Conservation (phyloP, 1,284 basidiomycete species). For the Austropuccinia psidii region DNA sequence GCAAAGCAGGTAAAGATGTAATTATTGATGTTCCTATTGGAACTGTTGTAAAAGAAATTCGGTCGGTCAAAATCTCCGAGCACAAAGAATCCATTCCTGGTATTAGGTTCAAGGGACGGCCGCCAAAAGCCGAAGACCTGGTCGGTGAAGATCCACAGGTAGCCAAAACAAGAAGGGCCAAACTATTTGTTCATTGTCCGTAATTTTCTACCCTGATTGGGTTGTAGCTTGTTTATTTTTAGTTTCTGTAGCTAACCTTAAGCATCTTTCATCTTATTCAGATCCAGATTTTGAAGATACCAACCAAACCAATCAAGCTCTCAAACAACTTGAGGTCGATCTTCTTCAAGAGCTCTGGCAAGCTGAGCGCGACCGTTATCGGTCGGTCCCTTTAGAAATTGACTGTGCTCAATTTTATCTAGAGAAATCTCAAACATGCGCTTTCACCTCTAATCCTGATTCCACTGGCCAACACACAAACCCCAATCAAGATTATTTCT, state of each 20-base stretch:
- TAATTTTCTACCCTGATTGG: background rate
- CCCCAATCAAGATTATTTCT: constrained; percentile 50
- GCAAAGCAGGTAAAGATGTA: constrained; percentile 62
- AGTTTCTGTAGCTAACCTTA: background rate
- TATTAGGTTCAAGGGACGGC: constrained; percentile 45
- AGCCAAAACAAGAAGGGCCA: constrained; percentile 59
- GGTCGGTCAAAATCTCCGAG: constrained; percentile 56
- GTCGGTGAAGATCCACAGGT: constrained; percentile 52
- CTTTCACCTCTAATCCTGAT: background rate
- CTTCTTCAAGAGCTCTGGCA: constrained; percentile 35
- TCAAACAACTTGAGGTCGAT: constrained; percentile 30
- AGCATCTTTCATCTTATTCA: background rate
- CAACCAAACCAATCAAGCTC: constrained; percentile 27
- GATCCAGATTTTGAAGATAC: constrained; percentile 34
- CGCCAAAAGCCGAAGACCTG: constrained; percentile 54
- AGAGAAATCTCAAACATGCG: constrained; percentile 54
- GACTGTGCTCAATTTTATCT: constrained; percentile 47
- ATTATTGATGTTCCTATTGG: constrained; percentile 76
- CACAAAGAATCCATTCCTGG: constrained; percentile 56
- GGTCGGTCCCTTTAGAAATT: constrained; percentile 31
- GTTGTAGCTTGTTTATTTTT: background rate
- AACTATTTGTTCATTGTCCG: constrained; percentile 46
- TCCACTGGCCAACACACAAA: constrained; percentile 8
- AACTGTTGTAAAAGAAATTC: constrained; percentile 71
- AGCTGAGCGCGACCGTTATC: constrained; percentile 38